Base-by-base conservation (phyloP, 495 filamentous ascomycete species). In the Penicillium macrosclerotiorum region DNA sequence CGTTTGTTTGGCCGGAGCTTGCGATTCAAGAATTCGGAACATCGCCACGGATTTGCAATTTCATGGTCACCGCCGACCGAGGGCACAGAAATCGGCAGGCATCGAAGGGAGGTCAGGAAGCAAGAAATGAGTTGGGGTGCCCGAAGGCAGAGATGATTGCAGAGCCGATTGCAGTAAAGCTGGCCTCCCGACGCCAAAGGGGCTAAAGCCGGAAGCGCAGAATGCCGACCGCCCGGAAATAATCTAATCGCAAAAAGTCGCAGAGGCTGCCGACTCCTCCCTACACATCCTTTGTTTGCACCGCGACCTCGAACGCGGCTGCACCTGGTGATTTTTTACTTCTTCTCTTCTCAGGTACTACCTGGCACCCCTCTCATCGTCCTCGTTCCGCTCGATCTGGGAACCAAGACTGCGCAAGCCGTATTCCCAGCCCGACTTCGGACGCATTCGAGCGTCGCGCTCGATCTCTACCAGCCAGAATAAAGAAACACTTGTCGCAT, bases 1-100 rank as follows among this genome's bases (percentile, higher is more conserved):
- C 65, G 87, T 93, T 79, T 97, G 93, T 79, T 93, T 95, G 67
- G 88, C 88, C 54, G 92, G 92, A 60, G 89, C 85, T 73, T 91
- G 82, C 54, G 88, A 76, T 59, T 85, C 81, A 54, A 85, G 84
- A 68, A 94, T 90, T 64, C 86, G 85, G 68, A 94, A 88, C 89
- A 95, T 93, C 63, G 68, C 75, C 62, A 58, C 27, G 46, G 52
- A 36, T 34, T 65, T 51, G 59, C 60, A 70, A 55, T 67, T 52
- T 72, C 72, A 75, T 73, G 68, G 64, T 75, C 68, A 74, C 48
- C 62, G 58, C 63, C 55, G 50, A 55, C 63, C 57, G 54, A 34
- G 47, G 56, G 45, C 40, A 51, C 52, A 60, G 8, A 14, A 59
- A 60, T 55, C 51, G 37, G 43, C 36, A 58, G 47, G 51, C 67